phyloP scores from a whole-genome alignment of 2,329 filamentous ascomycete genomes.

The Dactylellina drechsleri region DNA sequence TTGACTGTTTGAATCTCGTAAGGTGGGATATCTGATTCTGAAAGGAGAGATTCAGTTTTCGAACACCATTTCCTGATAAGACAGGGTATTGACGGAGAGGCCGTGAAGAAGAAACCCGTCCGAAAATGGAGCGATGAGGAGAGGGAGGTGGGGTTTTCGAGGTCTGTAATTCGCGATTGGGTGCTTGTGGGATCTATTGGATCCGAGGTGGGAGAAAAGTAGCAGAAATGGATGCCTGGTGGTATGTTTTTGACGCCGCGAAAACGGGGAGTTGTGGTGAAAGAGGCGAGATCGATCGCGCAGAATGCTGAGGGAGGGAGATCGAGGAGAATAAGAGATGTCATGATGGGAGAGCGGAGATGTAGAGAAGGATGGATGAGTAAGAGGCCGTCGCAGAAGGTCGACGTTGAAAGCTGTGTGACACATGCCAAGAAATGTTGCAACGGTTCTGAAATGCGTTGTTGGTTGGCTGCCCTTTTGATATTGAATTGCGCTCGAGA shows the following conservation, averaged over 20 bases:
- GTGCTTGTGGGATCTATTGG: conserved; percentile 43
- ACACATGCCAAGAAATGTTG: conserved; percentile 43
- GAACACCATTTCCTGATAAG: conserved; percentile 51
- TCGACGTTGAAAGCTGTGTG: conserved; percentile 11
- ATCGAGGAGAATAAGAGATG: conserved; percentile 56
- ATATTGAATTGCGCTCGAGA: no score
- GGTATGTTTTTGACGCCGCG: conserved; percentile 58
- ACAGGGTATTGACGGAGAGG: conserved; percentile 39
- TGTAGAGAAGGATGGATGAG: not conserved
- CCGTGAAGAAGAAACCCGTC: conserved; percentile 42
- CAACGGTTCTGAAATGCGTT: conserved; percentile 5
- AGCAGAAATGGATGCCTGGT: conserved; percentile 57
- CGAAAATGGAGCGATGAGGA: conserved; percentile 47
- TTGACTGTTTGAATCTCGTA: conserved; percentile 53
- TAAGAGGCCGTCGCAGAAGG: conserved; percentile 1
- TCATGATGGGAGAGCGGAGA: conserved; percentile 30
- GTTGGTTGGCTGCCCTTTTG: not conserved
- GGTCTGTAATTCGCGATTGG: conserved; percentile 47
- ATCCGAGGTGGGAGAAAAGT: conserved; percentile 57
- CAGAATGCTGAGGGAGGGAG: conserved; percentile 56
- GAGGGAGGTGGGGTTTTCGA: conserved; percentile 38
- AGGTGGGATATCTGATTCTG: conserved; percentile 37
- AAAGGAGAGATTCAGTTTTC: conserved; percentile 53
- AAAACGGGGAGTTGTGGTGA: conserved; percentile 57
- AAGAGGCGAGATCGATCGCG: conserved; percentile 57